Conservation (phyloP, 345 rosid species). For the Cardiospermum halicacabum region DNA sequence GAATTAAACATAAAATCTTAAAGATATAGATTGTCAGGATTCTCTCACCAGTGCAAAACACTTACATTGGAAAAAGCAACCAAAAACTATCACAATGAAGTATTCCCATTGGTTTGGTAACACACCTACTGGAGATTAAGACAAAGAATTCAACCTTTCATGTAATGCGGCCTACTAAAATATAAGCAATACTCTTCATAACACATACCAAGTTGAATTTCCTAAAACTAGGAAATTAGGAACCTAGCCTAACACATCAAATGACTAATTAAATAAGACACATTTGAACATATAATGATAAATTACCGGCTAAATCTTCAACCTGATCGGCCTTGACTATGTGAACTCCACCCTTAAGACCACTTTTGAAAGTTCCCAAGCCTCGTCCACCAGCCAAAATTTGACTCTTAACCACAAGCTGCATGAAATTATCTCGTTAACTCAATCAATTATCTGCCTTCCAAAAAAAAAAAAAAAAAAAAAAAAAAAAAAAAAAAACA, state of each 20-base stretch:
- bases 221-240: not conserved
- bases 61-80: too few species aligned
- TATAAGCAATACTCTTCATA: not conserved
- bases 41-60: too few species aligned
- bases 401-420: constrained; percentile 98
- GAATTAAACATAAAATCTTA: too few species aligned
- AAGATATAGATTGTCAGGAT: too few species aligned
- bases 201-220: not conserved
- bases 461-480: too few species aligned
- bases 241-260: not conserved
- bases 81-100: not conserved
- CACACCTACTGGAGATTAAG: too few species aligned
- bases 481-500: not conserved
- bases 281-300: not conserved
- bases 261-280: not conserved
- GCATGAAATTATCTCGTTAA: constrained; percentile 20
- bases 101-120: not conserved
- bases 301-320: constrained; percentile 75
- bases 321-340: constrained; percentile 69
- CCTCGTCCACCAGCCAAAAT: constrained; percentile 99
- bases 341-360: constrained; percentile 96
- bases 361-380: constrained; percentile 81
- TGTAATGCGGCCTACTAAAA: too few species aligned
- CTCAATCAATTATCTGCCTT: not conserved
- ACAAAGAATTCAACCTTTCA: too few species aligned